phyloP scores from a whole-genome alignment of 495 filamentous ascomycete genomes.

The Penicillium steckii region DNA sequence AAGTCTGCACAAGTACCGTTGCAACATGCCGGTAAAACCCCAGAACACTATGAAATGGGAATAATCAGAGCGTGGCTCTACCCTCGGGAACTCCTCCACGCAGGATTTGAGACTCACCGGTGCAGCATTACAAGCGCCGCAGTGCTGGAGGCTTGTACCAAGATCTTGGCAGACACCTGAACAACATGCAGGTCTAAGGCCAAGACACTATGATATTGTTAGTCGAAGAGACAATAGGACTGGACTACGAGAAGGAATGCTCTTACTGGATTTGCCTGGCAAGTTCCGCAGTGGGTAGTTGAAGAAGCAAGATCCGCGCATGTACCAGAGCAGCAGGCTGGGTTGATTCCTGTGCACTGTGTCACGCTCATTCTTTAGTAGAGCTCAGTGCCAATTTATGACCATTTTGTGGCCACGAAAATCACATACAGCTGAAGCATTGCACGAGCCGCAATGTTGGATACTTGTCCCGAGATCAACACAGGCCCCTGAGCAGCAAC shows the following conservation, averaged over 20 bases:
- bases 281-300: slow-evolving; percentile 9
- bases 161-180: slow-evolving; percentile 11
- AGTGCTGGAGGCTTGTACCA: background rate
- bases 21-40: slow-evolving; percentile 16
- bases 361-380: too few species aligned
- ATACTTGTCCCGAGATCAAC: slow-evolving; percentile 7
- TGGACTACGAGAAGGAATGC: background rate
- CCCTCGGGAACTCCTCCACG: background rate
- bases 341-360: slow-evolving; percentile 14
- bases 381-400: background rate
- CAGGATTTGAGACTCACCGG: background rate
- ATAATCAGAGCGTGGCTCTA: background rate
- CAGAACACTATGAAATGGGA: slow-evolving; percentile 7
- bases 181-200: slow-evolving; percentile 12
- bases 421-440: slow-evolving; percentile 7
- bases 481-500: slow-evolving; percentile 19
- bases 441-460: slow-evolving; percentile 14
- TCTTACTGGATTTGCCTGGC: slow-evolving; percentile 9
- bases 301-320: slow-evolving; percentile 14
- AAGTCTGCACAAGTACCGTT: slow-evolving; percentile 13
- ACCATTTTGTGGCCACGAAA: background rate
- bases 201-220: background rate
- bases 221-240: background rate
- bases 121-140: slow-evolving; percentile 11
- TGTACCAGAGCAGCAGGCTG: slow-evolving; percentile 15